These are phyloP conservation scores for Podila minutissima DNA, from an alignment of 192 early-diverging fungal species.

Conservation along the genomic window DNA sequence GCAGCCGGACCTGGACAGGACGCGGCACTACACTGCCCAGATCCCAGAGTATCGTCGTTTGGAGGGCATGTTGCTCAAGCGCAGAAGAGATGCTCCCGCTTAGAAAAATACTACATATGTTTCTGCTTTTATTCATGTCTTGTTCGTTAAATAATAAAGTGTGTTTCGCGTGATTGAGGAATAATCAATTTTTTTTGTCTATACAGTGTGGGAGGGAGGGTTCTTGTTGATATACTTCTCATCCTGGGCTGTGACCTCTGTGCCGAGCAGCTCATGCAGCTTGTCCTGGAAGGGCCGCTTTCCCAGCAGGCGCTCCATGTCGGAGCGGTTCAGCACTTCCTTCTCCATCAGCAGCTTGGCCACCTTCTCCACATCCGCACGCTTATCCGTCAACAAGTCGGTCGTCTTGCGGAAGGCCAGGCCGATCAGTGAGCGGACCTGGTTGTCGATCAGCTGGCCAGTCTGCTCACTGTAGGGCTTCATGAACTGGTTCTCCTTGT, in stretches of 20 bases:
- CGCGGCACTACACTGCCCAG: slow-evolving; percentile 13
- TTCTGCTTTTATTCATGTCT: too few species aligned
- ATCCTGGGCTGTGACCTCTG: slow-evolving; percentile 30
- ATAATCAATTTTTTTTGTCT: too few species aligned
- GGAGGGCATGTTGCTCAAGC: too few species aligned
- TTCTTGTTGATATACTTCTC: slow-evolving; percentile 3
- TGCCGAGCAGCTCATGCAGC: slow-evolving; percentile 43
- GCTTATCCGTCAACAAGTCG: slow-evolving; percentile 86
- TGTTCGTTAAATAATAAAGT: too few species aligned
- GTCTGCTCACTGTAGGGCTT: slow-evolving; percentile 99
- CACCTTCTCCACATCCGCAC: slow-evolving; percentile 89
- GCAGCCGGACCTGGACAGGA: slow-evolving; percentile 18
- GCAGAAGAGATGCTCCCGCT: too few species aligned
- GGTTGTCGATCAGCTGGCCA: slow-evolving; percentile 92
- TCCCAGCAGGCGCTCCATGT: slow-evolving; percentile 92
- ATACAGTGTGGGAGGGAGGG: too few species aligned
- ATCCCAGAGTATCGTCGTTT: slow-evolving; percentile 24
- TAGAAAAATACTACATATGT: too few species aligned
- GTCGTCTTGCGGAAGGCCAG: slow-evolving; percentile 85
- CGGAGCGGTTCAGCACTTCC: slow-evolving; percentile 95
- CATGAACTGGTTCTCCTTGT: slow-evolving; percentile 81
- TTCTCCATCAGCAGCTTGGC: slow-evolving; percentile 93
- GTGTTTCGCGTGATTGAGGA: too few species aligned
- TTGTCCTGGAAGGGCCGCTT: slow-evolving; percentile 83
- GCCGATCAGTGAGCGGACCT: slow-evolving; percentile 87